A percentile compares a stretch with the other conserved stretches of the same genome.
Conservation (phyloP, 1,139 yeast species). For the Blastobotrys buckinghamii region DNA sequence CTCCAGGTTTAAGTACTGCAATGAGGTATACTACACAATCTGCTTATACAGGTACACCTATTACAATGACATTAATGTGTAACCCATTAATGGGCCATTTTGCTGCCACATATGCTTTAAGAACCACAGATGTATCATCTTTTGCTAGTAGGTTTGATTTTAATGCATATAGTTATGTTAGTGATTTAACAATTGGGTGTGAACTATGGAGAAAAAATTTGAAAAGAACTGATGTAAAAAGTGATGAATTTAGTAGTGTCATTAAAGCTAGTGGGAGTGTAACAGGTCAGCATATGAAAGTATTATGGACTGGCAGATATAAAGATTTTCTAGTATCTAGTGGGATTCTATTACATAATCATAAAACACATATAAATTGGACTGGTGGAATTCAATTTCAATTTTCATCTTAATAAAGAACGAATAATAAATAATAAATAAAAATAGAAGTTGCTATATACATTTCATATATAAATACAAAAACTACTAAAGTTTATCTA, state of each 20-base stretch:
- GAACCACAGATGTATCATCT: constrained; percentile 69
- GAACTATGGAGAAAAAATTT: constrained; percentile 52
- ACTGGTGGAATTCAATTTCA: constrained; percentile 37
- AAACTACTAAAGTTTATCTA: background rate
- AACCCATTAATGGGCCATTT: constrained; percentile 91
- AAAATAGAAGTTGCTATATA: background rate
- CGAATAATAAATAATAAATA: background rate
- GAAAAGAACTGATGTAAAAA: constrained; percentile 12
- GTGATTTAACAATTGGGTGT: constrained; percentile 80
- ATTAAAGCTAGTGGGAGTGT: constrained; percentile 70
- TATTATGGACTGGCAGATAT: constrained; percentile 85
- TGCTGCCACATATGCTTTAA: constrained; percentile 82
- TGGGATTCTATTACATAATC: constrained; percentile 51
- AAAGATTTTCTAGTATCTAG: constrained; percentile 75
- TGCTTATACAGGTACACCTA: constrained; percentile 80
- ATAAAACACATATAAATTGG: constrained; percentile 29
- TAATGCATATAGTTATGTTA: constrained; percentile 83
- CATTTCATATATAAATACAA: background rate
- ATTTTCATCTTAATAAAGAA: constrained; percentile 24
- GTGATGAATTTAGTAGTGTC: constrained; percentile 48
- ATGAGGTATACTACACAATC: constrained; percentile 81
- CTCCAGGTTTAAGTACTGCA: constrained; percentile 66
- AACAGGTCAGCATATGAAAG: constrained; percentile 51
- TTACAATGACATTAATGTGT: constrained; percentile 78
- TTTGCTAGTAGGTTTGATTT: constrained; percentile 85